Percentiles rank a stretch among this genome's conserved stretches.
These are phyloP conservation scores for Glebionis coronaria DNA, from an alignment of 129 eudicot species.

Conservation along the genomic window DNA sequence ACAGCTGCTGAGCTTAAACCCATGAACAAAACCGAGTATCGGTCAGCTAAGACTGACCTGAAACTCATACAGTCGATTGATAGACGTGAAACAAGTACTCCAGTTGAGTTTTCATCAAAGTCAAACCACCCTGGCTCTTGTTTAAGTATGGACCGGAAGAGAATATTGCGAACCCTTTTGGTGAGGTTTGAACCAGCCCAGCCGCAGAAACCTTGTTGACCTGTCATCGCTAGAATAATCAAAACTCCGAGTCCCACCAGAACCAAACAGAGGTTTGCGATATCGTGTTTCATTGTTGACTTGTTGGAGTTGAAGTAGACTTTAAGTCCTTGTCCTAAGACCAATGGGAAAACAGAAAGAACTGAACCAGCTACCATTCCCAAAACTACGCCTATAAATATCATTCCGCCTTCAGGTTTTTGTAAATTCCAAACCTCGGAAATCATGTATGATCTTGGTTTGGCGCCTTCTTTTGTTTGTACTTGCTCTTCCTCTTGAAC, in stretches of 20 bases:
- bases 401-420: slow-evolving; percentile 48
- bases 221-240: slow-evolving; percentile 66
- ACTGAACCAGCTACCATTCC: slow-evolving; percentile 80
- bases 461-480: slow-evolving; percentile 27
- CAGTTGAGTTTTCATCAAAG: slow-evolving; percentile 56
- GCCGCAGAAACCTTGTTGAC: slow-evolving; percentile 86
- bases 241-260: slow-evolving; percentile 64
- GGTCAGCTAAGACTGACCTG: slow-evolving; percentile 69
- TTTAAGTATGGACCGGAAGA: slow-evolving; percentile 55
- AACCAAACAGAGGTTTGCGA: slow-evolving; percentile 50
- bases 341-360: slow-evolving; percentile 61
- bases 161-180: slow-evolving; percentile 44
- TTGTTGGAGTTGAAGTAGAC: slow-evolving; percentile 46
- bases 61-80: slow-evolving; percentile 60
- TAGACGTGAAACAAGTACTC: slow-evolving; percentile 64
- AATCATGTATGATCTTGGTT: slow-evolving; percentile 35
- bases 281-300: slow-evolving; percentile 42
- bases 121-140: slow-evolving; percentile 96
- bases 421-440: slow-evolving; percentile 63
- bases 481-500: slow-evolving; percentile 31
- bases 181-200: slow-evolving; percentile 89
- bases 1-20: slow-evolving; percentile 79
- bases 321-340: slow-evolving; percentile 67
- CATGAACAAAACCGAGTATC: slow-evolving; percentile 71
- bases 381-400: slow-evolving; percentile 48